Conservation (phyloP, 1,139 yeast species). For the Saccharomyces hybrid region DNA sequence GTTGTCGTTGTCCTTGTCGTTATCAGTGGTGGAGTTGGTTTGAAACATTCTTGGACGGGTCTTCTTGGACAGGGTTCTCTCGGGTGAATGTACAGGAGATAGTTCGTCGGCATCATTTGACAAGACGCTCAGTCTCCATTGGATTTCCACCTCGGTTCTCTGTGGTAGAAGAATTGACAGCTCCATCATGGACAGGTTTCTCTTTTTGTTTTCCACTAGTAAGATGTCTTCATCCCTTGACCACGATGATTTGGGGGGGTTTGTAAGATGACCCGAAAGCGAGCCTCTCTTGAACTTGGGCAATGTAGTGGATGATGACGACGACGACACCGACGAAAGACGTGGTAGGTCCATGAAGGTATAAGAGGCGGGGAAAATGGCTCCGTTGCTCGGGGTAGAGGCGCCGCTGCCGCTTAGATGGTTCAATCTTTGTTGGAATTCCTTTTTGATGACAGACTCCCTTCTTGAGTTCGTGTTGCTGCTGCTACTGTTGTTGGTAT, state of each 20-base stretch:
- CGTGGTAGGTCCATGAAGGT: conserved; percentile 2
- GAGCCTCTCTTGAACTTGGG: background rate
- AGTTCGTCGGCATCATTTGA: conserved; percentile 19
- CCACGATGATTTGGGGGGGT: conserved; percentile 8
- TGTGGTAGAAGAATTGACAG: conserved; percentile 64
- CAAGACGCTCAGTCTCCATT: conserved; percentile 51
- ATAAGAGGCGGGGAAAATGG: conserved; percentile 1
- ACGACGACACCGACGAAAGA: background rate
- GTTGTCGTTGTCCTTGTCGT: conserved; percentile 9
- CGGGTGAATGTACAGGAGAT: background rate
- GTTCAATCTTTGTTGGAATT: background rate
- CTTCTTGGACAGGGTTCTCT: background rate
- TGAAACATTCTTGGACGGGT: conserved; percentile 3
- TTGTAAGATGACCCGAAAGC: background rate
- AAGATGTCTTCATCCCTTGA: conserved; percentile 64
- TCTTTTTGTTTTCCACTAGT: conserved; percentile 47
- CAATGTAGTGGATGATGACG: background rate
- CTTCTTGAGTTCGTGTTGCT: conserved; percentile 1
- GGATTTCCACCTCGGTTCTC: conserved; percentile 65
- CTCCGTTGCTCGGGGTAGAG: background rate
- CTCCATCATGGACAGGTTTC: conserved; percentile 65
- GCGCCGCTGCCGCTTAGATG: background rate
- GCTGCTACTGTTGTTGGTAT: background rate
- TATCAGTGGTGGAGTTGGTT: conserved; percentile 9
- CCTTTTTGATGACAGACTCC: background rate